These are phyloP conservation scores for Colletotrichum liriopes DNA, from an alignment of 2,329 filamentous ascomycete genomes.

Conservation along the genomic window DNA sequence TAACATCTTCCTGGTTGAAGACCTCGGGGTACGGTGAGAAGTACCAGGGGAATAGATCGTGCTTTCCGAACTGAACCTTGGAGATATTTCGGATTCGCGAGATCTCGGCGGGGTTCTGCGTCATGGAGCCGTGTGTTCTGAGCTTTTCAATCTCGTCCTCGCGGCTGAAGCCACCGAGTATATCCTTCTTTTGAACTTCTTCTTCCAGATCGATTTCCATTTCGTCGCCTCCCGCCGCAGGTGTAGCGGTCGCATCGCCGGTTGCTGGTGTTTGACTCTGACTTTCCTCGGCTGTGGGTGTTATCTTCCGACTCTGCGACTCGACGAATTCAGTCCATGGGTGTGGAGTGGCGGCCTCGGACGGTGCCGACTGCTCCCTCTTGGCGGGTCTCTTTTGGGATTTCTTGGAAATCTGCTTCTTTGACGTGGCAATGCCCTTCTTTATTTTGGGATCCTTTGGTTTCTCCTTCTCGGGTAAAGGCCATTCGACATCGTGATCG, in stretches of 20 bases:
- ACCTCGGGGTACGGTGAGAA: slow-evolving; percentile 96
- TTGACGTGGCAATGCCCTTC: slow-evolving; percentile 72
- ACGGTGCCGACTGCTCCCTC: slow-evolving; percentile 69
- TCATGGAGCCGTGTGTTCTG: slow-evolving; percentile 96
- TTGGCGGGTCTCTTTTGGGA: slow-evolving; percentile 69
- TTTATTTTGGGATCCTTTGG: slow-evolving; percentile 84
- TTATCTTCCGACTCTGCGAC: slow-evolving; percentile 62
- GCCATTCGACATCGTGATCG: slow-evolving; percentile 94
- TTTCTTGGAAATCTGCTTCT: slow-evolving; percentile 73
- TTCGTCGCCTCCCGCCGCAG: slow-evolving; percentile 62
- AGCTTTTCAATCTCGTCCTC: slow-evolving; percentile 98
- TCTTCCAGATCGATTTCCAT: slow-evolving; percentile 70
- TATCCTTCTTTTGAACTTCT: slow-evolving; percentile 59
- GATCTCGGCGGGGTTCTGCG: slow-evolving; percentile 97
- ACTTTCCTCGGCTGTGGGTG: slow-evolving; percentile 58
- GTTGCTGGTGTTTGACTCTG: slow-evolving; percentile 62
- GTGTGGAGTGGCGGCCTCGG: slow-evolving; percentile 69
- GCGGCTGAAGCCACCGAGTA: slow-evolving; percentile 74
- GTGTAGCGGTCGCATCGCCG: slow-evolving; percentile 61
- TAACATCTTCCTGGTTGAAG: slow-evolving; percentile 89
- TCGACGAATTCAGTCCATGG: slow-evolving; percentile 70
- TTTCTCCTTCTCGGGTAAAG: slow-evolving; percentile 87
- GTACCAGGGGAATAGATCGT: slow-evolving; percentile 97
- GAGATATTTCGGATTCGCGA: slow-evolving; percentile 95
- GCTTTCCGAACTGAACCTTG: slow-evolving; percentile 92